A percentile compares a stretch with the other conserved stretches of the same genome.
phyloP scores from a whole-genome alignment of 768 basidiomycete species.

The Termitomyces eurrhizus region DNA sequence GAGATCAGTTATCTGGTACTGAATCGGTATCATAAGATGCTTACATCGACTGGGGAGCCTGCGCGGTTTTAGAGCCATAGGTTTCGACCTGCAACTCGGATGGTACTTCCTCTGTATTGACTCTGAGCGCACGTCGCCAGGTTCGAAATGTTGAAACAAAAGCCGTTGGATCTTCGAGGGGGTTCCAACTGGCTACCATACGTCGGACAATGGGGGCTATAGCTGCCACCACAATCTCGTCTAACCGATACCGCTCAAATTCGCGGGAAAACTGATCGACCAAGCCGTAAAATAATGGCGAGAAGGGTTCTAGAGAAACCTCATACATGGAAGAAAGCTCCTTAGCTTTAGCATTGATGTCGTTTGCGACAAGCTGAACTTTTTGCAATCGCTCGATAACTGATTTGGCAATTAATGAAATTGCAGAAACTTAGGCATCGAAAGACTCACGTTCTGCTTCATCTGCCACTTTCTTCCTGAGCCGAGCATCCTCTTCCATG shows the following conservation, averaged over 20 bases:
- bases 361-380: conserved; percentile 70
- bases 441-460: conserved; percentile 68
- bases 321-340: conserved; percentile 65
- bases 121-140: conserved; percentile 68
- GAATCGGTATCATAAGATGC: conserved; percentile 15
- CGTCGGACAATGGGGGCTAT: conserved; percentile 80
- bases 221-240: conserved; percentile 91
- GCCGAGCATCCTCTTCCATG: conserved; percentile 60
- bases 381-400: conserved; percentile 77
- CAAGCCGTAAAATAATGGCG: conserved; percentile 69
- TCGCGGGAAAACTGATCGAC: conserved; percentile 65
- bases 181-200: conserved; percentile 76
- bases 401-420: conserved; percentile 24
- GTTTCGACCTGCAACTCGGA: conserved; percentile 46
- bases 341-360: conserved; percentile 62
- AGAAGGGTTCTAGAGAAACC: conserved; percentile 69
- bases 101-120: conserved; percentile 44
- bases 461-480: conserved; percentile 65
- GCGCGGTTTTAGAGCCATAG: conserved; percentile 45
- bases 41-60: conserved; percentile 31
- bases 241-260: conserved; percentile 74
- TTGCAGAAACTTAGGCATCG: background rate
- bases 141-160: conserved; percentile 62
- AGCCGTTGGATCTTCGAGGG: conserved; percentile 68
- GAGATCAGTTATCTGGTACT: conserved; percentile 2